These are phyloP conservation scores for Akanthomyces muscarius DNA, from an alignment of 2,329 filamentous ascomycete genomes.

Conservation along the genomic window DNA sequence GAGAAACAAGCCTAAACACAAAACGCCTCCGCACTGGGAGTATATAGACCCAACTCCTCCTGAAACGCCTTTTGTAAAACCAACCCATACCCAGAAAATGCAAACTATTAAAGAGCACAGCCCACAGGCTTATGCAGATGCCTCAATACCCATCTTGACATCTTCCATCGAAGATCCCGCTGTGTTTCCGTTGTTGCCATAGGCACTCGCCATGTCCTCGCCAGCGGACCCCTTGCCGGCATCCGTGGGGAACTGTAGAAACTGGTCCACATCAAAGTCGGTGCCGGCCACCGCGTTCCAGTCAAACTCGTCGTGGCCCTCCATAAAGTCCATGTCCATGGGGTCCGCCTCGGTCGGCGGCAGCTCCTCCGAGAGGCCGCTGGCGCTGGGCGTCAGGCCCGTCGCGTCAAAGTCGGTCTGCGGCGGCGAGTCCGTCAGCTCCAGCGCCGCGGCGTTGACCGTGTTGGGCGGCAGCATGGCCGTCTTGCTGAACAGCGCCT, in stretches of 20 bases:
- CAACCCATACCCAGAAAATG: not conserved
- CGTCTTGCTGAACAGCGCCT: slow-evolving; percentile 34
- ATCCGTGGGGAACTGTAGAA: slow-evolving; percentile 54
- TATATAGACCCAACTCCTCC: not conserved
- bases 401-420: slow-evolving; percentile 40
- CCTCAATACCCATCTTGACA: slow-evolving; percentile 16
- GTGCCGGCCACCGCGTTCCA: slow-evolving; percentile 50
- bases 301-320: slow-evolving; percentile 47
- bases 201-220: slow-evolving; percentile 33
- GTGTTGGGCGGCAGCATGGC: slow-evolving; percentile 36
- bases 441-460: slow-evolving; percentile 34
- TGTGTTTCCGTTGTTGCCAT: slow-evolving; percentile 20
- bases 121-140: not conserved
- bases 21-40: not conserved
- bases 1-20: not conserved
- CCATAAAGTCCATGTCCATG: slow-evolving; percentile 45
- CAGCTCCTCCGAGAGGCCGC: slow-evolving; percentile 40
- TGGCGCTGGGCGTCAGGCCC: slow-evolving; percentile 43
- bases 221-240: slow-evolving; percentile 39
- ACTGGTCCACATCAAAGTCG: slow-evolving; percentile 56
- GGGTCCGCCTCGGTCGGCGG: slow-evolving; percentile 32
- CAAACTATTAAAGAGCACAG: not conserved
- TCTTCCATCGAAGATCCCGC: slow-evolving; percentile 1
- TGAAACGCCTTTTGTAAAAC: not conserved
- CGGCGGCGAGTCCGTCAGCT: slow-evolving; percentile 40